Conservation (phyloP, 2,329 filamentous ascomycete species). For the Annulohypoxylon truncatum region DNA sequence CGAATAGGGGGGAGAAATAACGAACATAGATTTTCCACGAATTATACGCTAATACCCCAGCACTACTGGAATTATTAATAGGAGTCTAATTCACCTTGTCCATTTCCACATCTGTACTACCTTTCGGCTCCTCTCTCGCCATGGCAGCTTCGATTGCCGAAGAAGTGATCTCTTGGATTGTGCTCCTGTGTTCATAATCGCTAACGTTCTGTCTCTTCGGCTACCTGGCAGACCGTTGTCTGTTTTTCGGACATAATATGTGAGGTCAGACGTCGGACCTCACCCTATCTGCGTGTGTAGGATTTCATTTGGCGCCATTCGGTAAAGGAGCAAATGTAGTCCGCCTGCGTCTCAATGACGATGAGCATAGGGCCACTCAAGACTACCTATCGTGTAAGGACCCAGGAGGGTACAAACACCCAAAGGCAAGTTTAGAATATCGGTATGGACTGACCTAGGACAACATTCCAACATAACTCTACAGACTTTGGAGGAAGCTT, state of each 20-base stretch:
- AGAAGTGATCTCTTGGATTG: conserved; percentile 8
- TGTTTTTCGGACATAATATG: conserved; percentile 35
- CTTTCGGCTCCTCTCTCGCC: neutral
- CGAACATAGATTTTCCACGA: neutral
- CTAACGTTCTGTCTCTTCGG: neutral
- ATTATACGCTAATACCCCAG: neutral
- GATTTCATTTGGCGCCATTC: conserved; percentile 62
- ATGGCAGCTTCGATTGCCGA: conserved; percentile 9
- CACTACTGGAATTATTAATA: neutral
- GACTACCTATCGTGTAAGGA: conserved; percentile 55
- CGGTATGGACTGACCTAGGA: too few species aligned
- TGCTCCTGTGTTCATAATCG: conserved; percentile 8
- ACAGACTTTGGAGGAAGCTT: conserved; percentile 53
- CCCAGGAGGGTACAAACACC: conserved; percentile 57
- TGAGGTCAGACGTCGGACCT: conserved; percentile 54
- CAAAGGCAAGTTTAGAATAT: too few species aligned
- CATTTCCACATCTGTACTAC: neutral
- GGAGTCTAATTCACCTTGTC: neutral
- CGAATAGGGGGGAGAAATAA: neutral
- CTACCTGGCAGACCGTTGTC: conserved; percentile 7
- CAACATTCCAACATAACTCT: neutral
- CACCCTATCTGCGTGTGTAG: conserved; percentile 55
- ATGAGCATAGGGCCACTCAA: conserved; percentile 52
- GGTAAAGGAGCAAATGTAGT: conserved; percentile 63
- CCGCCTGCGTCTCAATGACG: conserved; percentile 58